Evolutionary conservation across 2,329 filamentous ascomycete species (phyloP).

Genomic region (Plectosphaerella sp.): DNA sequence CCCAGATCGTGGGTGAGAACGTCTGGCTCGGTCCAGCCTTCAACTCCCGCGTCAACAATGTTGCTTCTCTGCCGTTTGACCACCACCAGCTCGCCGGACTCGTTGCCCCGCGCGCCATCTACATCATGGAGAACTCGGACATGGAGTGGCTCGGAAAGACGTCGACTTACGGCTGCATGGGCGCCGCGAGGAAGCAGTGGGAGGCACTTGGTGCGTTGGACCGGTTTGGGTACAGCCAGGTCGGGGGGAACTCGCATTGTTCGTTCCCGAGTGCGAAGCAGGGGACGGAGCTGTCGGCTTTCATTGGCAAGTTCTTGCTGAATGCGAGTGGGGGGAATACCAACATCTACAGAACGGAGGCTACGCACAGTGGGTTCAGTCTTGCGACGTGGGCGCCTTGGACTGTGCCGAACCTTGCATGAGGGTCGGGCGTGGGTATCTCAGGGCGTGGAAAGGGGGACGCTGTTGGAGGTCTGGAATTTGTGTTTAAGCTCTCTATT

Average conservation of each 20-base stretch:
- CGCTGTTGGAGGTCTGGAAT: no score
- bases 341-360: slow-evolving; percentile 6
- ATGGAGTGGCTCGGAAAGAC: slow-evolving; percentile 46
- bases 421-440: neutral
- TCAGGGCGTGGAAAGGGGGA: no score
- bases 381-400: slow-evolving; percentile 9
- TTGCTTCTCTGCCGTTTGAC: slow-evolving; percentile 41
- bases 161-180: slow-evolving; percentile 45
- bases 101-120: slow-evolving; percentile 43
- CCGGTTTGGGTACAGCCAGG: slow-evolving; percentile 44
- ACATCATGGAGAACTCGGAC: slow-evolving; percentile 46
- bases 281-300: slow-evolving; percentile 38
- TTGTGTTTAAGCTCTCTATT: no score
- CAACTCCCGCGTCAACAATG: slow-evolving; percentile 46
- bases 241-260: slow-evolving; percentile 44
- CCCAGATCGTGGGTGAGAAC: slow-evolving; percentile 47
- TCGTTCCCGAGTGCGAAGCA: slow-evolving; percentile 40
- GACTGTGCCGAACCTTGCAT: slow-evolving; percentile 5
- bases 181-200: slow-evolving; percentile 39
- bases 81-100: slow-evolving; percentile 49
- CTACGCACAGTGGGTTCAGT: slow-evolving; percentile 8
- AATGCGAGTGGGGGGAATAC: slow-evolving; percentile 8
- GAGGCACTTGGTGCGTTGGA: slow-evolving; percentile 40
- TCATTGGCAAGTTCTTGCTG: slow-evolving; percentile 42
- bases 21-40: slow-evolving; percentile 47